Evolutionary conservation across 257 asterid genomes (phyloP).

Genomic region (Phtheirospermum japonicum): DNA sequence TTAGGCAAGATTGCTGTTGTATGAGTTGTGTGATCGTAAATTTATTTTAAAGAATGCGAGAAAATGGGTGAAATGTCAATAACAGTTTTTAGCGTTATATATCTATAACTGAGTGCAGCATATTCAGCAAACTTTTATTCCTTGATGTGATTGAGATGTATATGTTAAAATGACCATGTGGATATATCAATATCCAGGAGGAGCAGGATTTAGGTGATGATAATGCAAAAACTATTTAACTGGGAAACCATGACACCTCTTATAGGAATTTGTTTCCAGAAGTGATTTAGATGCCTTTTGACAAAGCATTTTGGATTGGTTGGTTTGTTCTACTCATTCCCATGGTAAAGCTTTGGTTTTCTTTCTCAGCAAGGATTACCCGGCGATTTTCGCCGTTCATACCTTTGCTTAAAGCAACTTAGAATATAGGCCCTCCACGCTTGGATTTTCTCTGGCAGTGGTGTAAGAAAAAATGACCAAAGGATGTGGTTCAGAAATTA

Average conservation of each 20-base stretch:
- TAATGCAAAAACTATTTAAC: neutral
- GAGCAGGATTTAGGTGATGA: slow-evolving; percentile 3
- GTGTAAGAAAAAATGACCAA: neutral
- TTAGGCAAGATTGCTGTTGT: neutral
- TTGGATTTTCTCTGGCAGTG: neutral
- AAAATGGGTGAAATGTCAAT: neutral
- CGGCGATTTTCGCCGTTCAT: neutral
- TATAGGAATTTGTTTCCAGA: neutral
- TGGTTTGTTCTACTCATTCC: neutral
- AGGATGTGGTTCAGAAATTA: neutral
- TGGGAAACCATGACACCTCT: neutral
- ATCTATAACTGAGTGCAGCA: neutral
- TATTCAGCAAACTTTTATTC: neutral
- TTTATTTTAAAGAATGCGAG: neutral
- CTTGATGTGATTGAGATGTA: neutral
- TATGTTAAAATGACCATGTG: neutral
- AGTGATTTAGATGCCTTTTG: neutral
- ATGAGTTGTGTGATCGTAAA: neutral
- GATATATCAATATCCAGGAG: neutral
- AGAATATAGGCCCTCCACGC: neutral
- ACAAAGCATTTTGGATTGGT: neutral
- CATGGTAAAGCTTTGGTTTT: neutral
- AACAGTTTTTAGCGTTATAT: neutral
- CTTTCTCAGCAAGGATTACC: neutral
- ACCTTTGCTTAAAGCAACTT: neutral